phyloP scores from a whole-genome alignment of 2,329 filamentous ascomycete genomes.

The Ophioceras dolichostomum region DNA sequence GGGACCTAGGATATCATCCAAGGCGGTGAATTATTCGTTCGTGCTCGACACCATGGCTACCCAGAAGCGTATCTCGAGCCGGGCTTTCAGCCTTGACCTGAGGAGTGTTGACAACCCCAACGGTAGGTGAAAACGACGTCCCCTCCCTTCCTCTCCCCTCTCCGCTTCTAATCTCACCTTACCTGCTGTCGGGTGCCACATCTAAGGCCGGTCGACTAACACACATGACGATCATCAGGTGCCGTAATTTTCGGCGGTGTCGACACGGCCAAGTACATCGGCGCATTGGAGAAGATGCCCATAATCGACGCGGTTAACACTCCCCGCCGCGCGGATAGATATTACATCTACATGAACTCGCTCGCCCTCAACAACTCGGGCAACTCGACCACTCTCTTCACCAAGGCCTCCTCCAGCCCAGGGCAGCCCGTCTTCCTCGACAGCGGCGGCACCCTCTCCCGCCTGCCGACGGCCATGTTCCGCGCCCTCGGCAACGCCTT shows the following conservation, averaged over 20 bases:
- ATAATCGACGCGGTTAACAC: slow-evolving; percentile 15
- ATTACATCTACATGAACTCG: slow-evolving; percentile 1
- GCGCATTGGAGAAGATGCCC: slow-evolving; percentile 16
- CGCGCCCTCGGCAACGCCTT: slow-evolving; percentile 28
- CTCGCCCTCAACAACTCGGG: slow-evolving; percentile 15
- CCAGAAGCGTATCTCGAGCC: slow-evolving; percentile 32
- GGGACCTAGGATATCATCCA: slow-evolving; percentile 38
- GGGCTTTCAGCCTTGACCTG: slow-evolving; percentile 20
- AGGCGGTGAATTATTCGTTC: slow-evolving; percentile 28
- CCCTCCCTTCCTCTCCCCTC: no score
- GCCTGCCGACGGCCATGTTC: slow-evolving; percentile 47
- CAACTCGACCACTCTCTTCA: slow-evolving; percentile 17
- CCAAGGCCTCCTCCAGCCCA: slow-evolving; percentile 12
- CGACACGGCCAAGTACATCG: slow-evolving; percentile 30
- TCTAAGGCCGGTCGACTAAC: slow-evolving; percentile 3
- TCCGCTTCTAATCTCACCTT: no score
- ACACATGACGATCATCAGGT: slow-evolving; percentile 8
- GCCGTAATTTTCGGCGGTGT: slow-evolving; percentile 30
- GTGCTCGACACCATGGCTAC: slow-evolving; percentile 31
- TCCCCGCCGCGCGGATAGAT: slow-evolving; percentile 9
- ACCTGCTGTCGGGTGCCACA: no score
- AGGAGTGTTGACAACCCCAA: slow-evolving; percentile 9
- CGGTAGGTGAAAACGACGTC: slow-evolving; percentile 3
- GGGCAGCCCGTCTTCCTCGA: slow-evolving; percentile 43
- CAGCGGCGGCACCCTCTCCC: slow-evolving; percentile 55